Base-by-base conservation (phyloP, 805 yeast species). In the Metschnikowia kofuensis region DNA sequence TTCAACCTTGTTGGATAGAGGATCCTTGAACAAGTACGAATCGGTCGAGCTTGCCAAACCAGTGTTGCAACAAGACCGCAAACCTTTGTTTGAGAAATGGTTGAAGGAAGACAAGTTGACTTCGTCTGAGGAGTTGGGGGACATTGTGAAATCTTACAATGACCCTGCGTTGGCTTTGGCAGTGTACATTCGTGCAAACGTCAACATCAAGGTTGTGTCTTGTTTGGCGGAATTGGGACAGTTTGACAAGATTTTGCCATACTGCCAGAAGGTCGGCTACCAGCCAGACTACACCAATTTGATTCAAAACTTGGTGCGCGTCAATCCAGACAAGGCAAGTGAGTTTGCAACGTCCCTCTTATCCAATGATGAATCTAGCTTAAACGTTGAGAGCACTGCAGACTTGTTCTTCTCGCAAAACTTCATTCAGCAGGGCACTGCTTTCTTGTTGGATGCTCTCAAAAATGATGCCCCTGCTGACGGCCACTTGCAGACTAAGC, bases 111-210 rank as follows among this genome's bases (percentile, higher is more conserved):
- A 90, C 66, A 94, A 94, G 70, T 80, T 94, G 57, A 91, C 92
- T 53, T 83, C 87, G 44, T 88, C 96, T n/a, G 99, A 94, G 73
- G 97, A 91, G 70, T 79, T 94, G 56, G 99, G 99, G 74, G 99
- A 94, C 66, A 80, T 90, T 62, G 94, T 94, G 54, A 89, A 92
- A 63, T 89, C 96, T 40, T 82, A 81, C 63, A 70, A 67, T 53
- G 97, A 92, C 60, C 72, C 87, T 12, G 81, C 91, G 29, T 76
- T 94, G 57, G 96, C 98, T 6, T 76, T 94, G 60, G 95, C 96
- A 26, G 91, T 95, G 54, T 94, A 92, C 68, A 76, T 90, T 63
- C 83, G 94, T 59, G 84, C 96, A 30, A 79, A 87, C 51, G 79
- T 81, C 42, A 91, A 94, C 56, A 79, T 88, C 55, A 94, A 94